phyloP scores from a whole-genome alignment of 2,329 filamentous ascomycete species.

The Ascochyta clinopodiicola region DNA sequence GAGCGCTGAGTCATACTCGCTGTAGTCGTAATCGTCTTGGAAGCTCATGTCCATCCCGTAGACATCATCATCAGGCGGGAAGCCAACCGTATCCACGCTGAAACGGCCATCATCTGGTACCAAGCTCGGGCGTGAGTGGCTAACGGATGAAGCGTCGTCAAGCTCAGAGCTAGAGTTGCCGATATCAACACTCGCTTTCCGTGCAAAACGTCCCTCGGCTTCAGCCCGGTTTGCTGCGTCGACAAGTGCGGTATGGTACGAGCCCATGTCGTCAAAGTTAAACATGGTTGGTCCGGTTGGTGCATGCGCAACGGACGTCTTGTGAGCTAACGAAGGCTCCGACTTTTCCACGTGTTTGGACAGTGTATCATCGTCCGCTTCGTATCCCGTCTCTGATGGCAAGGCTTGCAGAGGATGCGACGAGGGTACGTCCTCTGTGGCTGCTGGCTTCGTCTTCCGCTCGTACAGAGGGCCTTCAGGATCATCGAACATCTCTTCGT shows the following conservation, averaged over 20 bases:
- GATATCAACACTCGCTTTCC: constrained; percentile 59
- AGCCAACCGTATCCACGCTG: constrained; percentile 54
- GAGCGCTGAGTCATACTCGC: constrained; percentile 55
- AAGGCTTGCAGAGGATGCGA: constrained; percentile 24
- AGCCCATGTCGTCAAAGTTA: constrained; percentile 63
- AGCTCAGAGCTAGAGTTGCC: constrained; percentile 38
- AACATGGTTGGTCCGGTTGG: constrained; percentile 42
- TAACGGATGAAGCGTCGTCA: constrained; percentile 41
- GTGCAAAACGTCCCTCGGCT: constrained; percentile 75
- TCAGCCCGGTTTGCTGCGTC: constrained; percentile 80
- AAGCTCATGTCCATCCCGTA: constrained; percentile 48
- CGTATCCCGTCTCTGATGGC: constrained; percentile 37
- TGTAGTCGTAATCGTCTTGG: constrained; percentile 62
- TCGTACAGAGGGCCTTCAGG: constrained; percentile 53
- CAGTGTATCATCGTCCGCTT: constrained; percentile 43
- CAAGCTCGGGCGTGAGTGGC: constrained; percentile 51
- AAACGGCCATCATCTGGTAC: constrained; percentile 59
- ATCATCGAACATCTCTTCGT: constrained; percentile 76
- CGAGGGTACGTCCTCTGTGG: constrained; percentile 23
- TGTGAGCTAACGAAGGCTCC: constrained; percentile 61
- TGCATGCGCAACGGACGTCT: constrained; percentile 47
- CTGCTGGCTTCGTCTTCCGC: constrained; percentile 52
- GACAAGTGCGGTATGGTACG: constrained; percentile 84
- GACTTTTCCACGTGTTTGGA: constrained; percentile 34
- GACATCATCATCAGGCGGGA: constrained; percentile 42